phyloP scores from a whole-genome alignment of 2,329 filamentous ascomycete species.

The Amauroascus verrucosus region DNA sequence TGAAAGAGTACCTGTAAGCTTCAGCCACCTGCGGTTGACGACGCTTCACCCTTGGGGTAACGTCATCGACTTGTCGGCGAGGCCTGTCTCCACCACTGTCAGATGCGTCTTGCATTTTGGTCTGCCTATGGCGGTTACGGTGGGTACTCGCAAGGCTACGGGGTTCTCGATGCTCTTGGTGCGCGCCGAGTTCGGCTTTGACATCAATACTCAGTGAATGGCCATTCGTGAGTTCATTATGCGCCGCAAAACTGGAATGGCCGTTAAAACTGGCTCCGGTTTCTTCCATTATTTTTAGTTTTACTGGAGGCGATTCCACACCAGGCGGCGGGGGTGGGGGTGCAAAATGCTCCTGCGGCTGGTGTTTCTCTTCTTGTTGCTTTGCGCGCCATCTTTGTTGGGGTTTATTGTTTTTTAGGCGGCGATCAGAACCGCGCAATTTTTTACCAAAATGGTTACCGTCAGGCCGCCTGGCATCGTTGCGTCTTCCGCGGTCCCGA shows the following conservation, averaged over 20 bases:
- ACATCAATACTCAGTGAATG: background rate
- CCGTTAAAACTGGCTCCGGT: background rate
- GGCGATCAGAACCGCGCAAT: background rate
- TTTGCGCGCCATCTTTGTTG: background rate
- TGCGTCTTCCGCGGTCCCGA: background rate
- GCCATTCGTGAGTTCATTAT: background rate
- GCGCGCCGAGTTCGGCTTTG: background rate
- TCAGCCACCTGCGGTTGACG: constrained; percentile 32
- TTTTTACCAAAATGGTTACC: background rate
- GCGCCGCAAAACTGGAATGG: background rate
- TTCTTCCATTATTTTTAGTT: background rate
- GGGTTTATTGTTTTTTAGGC: background rate
- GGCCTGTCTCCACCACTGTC: constrained; percentile 20
- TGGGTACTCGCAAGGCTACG: constrained; percentile 8
- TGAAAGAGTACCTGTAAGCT: constrained; percentile 28
- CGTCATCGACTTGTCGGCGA: constrained; percentile 27
- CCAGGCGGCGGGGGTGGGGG: constrained; percentile 6
- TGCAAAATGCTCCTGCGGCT: too few relatives aligned
- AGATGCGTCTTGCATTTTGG: constrained; percentile 15
- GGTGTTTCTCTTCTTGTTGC: constrained; percentile 3
- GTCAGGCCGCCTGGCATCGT: background rate
- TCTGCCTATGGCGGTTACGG: constrained; percentile 14
- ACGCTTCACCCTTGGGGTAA: constrained; percentile 26
- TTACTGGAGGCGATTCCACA: background rate
- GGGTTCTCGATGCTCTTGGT: background rate